Percentiles rank a stretch among this genome's conserved stretches.
These are phyloP conservation scores for Boletus pseudopeckii DNA, from an alignment of 768 basidiomycete genomes.

Conservation along the genomic window DNA sequence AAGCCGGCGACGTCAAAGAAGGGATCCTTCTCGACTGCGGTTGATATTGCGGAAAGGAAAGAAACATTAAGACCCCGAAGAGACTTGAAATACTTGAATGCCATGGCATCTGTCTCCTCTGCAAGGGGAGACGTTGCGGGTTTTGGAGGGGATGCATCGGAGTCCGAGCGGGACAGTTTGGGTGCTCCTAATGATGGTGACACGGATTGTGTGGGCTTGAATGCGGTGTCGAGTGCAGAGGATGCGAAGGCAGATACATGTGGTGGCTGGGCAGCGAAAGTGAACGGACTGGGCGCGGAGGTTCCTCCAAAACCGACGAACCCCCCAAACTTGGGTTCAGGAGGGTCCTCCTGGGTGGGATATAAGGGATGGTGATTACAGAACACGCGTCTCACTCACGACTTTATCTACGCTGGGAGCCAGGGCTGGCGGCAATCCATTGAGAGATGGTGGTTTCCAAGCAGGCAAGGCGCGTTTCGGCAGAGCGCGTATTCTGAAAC, in stretches of 20 bases:
- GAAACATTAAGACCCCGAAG: constrained; percentile 76
- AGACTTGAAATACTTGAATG: constrained; percentile 59
- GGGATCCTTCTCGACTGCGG: constrained; percentile 63
- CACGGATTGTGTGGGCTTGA: constrained; percentile 21
- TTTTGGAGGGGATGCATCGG: constrained; percentile 21
- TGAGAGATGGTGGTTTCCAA: constrained; percentile 22
- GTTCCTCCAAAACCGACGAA: constrained; percentile 52
- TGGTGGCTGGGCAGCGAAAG: constrained; percentile 35
- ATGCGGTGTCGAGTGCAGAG: constrained; percentile 5
- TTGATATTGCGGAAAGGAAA: constrained; percentile 53
- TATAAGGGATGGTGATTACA: constrained; percentile 16
- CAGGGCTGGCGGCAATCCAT: constrained; percentile 25
- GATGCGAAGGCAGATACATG: constrained; percentile 11
- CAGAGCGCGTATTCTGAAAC: constrained; percentile 57
- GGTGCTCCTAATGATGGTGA: constrained; percentile 13
- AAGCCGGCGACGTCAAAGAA: constrained; percentile 60
- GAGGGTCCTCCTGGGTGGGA: constrained; percentile 18
- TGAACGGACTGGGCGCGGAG: constrained; percentile 34
- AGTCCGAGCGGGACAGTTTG: constrained; percentile 22
- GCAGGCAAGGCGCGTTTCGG: constrained; percentile 46
- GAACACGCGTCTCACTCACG: constrained; percentile 23
- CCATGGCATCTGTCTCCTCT: constrained; percentile 31
- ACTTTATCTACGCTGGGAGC: constrained; percentile 21
- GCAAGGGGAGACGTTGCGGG: constrained; percentile 15
- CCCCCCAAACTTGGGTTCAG: constrained; percentile 45